Conservation (phyloP, 495 filamentous ascomycete genomes). For the Penicillium canariense region DNA sequence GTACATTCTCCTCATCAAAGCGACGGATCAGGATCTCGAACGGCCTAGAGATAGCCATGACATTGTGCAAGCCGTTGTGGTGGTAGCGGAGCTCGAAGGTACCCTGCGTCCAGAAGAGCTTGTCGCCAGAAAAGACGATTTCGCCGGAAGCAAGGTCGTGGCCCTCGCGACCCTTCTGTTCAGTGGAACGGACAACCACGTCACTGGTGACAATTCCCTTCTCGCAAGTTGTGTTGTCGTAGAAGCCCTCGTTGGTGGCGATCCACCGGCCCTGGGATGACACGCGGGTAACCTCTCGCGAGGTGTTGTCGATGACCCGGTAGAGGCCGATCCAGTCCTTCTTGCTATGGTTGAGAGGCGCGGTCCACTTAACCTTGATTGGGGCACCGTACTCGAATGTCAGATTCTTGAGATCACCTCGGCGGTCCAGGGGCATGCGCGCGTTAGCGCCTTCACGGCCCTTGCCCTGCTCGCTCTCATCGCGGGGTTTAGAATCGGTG, state of each 20-base stretch:
- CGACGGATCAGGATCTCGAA: slow-evolving; percentile 84
- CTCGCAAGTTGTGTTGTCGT: slow-evolving; percentile 73
- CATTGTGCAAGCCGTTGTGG: slow-evolving; percentile 88
- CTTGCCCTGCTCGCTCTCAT: slow-evolving; percentile 45
- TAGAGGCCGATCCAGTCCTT: slow-evolving; percentile 96
- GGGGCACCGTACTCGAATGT: slow-evolving; percentile 88
- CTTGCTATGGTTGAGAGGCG: slow-evolving; percentile 85
- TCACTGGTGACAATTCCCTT: slow-evolving; percentile 75
- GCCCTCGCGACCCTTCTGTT: slow-evolving; percentile 46
- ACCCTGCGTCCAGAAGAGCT: slow-evolving; percentile 94
- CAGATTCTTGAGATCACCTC: slow-evolving; percentile 64
- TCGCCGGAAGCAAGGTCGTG: slow-evolving; percentile 59
- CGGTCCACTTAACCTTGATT: slow-evolving; percentile 88
- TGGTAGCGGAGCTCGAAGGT: slow-evolving; percentile 97
- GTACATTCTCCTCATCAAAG: slow-evolving; percentile 66
- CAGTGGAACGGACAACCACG: slow-evolving; percentile 40
- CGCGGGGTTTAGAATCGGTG: slow-evolving; percentile 51
- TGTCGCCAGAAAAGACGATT: slow-evolving; percentile 86
- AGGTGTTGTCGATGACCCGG: slow-evolving; percentile 88
- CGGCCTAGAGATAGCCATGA: slow-evolving; percentile 92
- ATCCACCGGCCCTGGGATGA: slow-evolving; percentile 90
- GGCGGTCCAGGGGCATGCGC: slow-evolving; percentile 47
- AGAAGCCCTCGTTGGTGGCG: slow-evolving; percentile 71
- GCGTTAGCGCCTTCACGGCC: slow-evolving; percentile 52
- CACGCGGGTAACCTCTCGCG: slow-evolving; percentile 76